Evolutionary conservation across 768 basidiomycete species (phyloP).

Genomic region (Boletus rex-veris): DNA sequence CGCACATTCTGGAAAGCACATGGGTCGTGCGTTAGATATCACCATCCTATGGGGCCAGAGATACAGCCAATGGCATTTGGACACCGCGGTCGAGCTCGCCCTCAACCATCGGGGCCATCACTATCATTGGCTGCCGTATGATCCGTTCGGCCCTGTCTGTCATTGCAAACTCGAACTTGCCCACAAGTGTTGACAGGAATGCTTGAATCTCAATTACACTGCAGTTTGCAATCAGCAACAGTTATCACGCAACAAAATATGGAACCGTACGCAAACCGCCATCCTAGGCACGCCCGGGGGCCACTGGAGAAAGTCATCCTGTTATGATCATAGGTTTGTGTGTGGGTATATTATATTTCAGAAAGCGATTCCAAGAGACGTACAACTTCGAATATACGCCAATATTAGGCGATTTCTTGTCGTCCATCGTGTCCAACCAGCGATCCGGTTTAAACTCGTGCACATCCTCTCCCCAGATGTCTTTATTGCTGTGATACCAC

Average conservation of each 20-base stretch:
- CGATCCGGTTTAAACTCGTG: constrained; percentile 12
- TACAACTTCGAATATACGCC: constrained; percentile 15
- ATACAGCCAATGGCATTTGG: constrained; percentile 28
- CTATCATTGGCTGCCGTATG: constrained; percentile 24
- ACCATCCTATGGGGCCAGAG: constrained; percentile 5
- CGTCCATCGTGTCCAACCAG: background rate
- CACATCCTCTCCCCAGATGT: constrained; percentile 26
- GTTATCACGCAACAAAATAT: background rate
- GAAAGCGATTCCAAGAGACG: background rate
- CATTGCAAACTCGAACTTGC: constrained; percentile 48
- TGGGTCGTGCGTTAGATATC: background rate
- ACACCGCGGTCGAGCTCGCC: constrained; percentile 30
- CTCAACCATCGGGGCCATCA: constrained; percentile 35
- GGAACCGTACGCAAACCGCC: constrained; percentile 24
- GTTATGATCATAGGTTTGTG: too few species aligned
- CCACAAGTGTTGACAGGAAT: constrained; percentile 52
- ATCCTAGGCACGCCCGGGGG: constrained; percentile 19
- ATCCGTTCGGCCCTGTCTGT: constrained; percentile 9
- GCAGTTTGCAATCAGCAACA: background rate
- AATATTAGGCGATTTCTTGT: constrained; percentile 2
- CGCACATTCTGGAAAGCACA: too few species aligned
- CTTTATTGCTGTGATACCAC: constrained; percentile 6
- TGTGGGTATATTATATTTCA: background rate
- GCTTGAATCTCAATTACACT: constrained; percentile 50
- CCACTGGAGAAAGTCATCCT: constrained; percentile 20